Conservation (phyloP, 1,284 basidiomycete genomes). For the Cryptococcus sp. region DNA sequence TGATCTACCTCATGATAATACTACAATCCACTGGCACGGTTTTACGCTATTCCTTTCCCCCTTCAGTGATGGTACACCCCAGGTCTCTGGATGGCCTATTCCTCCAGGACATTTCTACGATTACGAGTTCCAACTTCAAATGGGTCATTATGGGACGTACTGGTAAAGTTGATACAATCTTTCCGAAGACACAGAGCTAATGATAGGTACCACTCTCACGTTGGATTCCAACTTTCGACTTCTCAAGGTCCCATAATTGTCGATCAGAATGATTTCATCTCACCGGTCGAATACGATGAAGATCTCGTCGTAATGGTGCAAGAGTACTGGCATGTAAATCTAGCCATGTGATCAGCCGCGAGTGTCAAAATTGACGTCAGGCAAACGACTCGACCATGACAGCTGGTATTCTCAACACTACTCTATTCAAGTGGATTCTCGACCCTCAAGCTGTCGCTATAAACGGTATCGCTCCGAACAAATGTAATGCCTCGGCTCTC, state of each 20-base stretch:
- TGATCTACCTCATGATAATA: slow-evolving; percentile 8
- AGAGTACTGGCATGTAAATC: slow-evolving; percentile 12
- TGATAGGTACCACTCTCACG: slow-evolving; percentile 11
- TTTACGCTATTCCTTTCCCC: slow-evolving; percentile 7
- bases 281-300: slow-evolving; percentile 13
- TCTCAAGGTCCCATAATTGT: slow-evolving; percentile 13
- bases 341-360: not conserved
- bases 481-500: slow-evolving; percentile 7
- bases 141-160: not conserved
- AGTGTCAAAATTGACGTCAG: not conserved
- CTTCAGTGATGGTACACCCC: slow-evolving; percentile 11
- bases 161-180: not conserved
- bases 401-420: slow-evolving; percentile 7
- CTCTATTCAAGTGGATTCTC: slow-evolving; percentile 7
- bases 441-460: slow-evolving; percentile 9
- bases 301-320: slow-evolving; percentile 10
- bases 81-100: slow-evolving; percentile 8
- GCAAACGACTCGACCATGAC: slow-evolving; percentile 4
- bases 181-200: not conserved
- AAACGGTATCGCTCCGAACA: slow-evolving; percentile 5
- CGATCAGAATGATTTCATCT: not conserved
- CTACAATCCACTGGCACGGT: slow-evolving; percentile 12
- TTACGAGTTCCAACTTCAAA: slow-evolving; percentile 10
- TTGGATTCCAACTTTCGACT: slow-evolving; percentile 6
- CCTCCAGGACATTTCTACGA: slow-evolving; percentile 12